Evolutionary conservation across 805 yeast genomes (phyloP), one percentile per base, ranked within the genome.

Genomic region (Schwanniomyces vanrijiae): DNA sequence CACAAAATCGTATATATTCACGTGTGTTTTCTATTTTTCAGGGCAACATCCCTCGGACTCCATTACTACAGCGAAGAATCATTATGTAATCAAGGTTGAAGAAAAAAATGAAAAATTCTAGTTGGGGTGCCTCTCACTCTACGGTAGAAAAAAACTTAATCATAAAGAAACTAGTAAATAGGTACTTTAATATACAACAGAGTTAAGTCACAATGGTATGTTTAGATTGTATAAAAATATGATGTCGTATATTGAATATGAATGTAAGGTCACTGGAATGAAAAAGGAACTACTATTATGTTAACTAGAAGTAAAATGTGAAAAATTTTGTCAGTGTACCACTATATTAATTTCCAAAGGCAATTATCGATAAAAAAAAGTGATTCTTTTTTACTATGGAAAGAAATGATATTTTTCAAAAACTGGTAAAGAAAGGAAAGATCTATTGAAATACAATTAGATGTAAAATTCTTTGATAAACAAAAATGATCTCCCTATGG

Each of bases 171-270:
- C 16, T 19, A 37, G 39, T 37, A 21, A 19, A 20, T 16, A 19
- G 25, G 25, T 37, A 20, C 22, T 37, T 21, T 37, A 37, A 19
- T 37, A 37, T 37, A 37, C 25, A 24, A 38, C 41, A 38, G 41
- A 38, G 24, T 19, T 37, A 18, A 38, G 41, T 38, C 13, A 38
- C 21, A 38, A 38, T 38, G 41, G 41, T 38, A 38, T 22, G 41
- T 38, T 37, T 19, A 37, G 20, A 37, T 37, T 37, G n/a, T 8
- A 2, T 16, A 16, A 31, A 13, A 14, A 16, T 14, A 31, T 31
- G 19, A 16, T 31, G 11, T 14, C 20, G 11, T 31, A 6, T 31
- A 31, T 7, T 31, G 35, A 31, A 18, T 31, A 16, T 14, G 35
- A 31, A 31, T 31, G 7, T 14, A 31, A 14, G 16, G 16, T 18